Evolutionary conservation across 305 asterid species (phyloP).

Genomic region (Rubia balearica): DNA sequence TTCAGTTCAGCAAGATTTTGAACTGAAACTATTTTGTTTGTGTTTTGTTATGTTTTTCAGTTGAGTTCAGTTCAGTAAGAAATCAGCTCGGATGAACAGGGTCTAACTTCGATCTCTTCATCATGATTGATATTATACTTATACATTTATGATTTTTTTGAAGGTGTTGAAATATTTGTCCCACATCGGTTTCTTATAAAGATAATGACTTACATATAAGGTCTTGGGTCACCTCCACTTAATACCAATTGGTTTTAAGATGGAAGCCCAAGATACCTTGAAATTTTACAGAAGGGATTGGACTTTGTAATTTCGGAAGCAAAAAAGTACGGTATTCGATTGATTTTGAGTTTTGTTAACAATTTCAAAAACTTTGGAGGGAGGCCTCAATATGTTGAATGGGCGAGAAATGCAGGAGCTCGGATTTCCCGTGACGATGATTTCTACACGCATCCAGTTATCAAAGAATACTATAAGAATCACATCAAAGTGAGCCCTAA

Average conservation of each 20-base stretch:
- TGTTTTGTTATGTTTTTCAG: background rate
- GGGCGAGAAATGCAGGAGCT: conserved; percentile 41
- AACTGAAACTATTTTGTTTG: background rate
- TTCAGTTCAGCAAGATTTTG: too few relatives aligned
- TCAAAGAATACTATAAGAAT: conserved; percentile 53
- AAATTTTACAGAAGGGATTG: conserved; percentile 40
- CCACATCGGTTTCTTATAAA: too few relatives aligned
- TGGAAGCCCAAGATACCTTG: too few relatives aligned
- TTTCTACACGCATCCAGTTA: conserved; percentile 54
- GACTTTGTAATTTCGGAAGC: conserved; percentile 55
- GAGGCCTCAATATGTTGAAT: conserved; percentile 36
- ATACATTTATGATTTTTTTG: background rate
- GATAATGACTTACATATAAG: too few relatives aligned
- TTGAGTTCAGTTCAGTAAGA: too few relatives aligned
- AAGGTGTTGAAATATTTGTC: too few relatives aligned
- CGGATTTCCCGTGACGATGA: conserved; percentile 43
- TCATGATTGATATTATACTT: background rate
- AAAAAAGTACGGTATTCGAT: conserved; percentile 25
- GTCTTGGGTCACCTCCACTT: too few relatives aligned
- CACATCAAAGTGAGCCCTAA: conserved; percentile 34
- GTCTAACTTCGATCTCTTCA: too few relatives aligned
- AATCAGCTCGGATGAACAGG: too few relatives aligned
- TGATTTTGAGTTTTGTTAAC: conserved; percentile 43
- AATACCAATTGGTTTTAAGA: too few relatives aligned
- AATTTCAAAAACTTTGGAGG: conserved; percentile 57